Conservation (phyloP, 1,284 basidiomycete genomes). For the Inonotus obliquus region DNA sequence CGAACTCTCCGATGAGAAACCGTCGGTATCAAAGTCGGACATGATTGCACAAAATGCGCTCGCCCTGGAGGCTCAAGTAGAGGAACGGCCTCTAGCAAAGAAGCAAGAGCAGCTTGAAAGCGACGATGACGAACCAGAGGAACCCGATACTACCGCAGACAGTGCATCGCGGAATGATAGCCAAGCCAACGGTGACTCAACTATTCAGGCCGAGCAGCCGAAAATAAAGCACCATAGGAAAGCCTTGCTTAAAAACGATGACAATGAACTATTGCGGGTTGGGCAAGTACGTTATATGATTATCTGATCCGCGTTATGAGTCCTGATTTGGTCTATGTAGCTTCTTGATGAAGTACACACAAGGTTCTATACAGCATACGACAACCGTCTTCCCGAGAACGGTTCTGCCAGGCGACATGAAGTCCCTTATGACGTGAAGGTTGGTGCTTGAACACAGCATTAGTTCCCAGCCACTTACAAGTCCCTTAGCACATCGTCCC, state of each 20-base stretch:
- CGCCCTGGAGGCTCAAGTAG: constrained; percentile 78
- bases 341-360: constrained; percentile 74
- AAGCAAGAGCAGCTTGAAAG: constrained; percentile 68
- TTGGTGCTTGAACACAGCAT: constrained; percentile 34
- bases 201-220: not conserved
- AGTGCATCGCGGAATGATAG: constrained; percentile 14
- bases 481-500: constrained; percentile 72
- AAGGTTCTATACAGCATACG: constrained; percentile 69
- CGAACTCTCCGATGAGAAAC: constrained; percentile 29
- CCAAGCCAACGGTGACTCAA: constrained; percentile 2
- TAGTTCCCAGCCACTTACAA: not conserved
- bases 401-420: constrained; percentile 30
- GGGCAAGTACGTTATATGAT: constrained; percentile 47
- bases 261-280: constrained; percentile 79
- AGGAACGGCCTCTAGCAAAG: constrained; percentile 83
- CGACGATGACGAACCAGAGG: constrained; percentile 14
- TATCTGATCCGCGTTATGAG: constrained; percentile 1
- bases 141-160: constrained; percentile 12
- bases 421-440: constrained; percentile 24
- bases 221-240: constrained; percentile 37
- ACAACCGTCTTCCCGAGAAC: constrained; percentile 37
- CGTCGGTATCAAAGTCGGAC: constrained; percentile 45
- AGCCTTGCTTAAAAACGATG: constrained; percentile 83
- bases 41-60: constrained; percentile 62
- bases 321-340: constrained; percentile 35